A percentile compares a stretch with the other conserved stretches of the same genome.
Evolutionary conservation across 441 rosid species (phyloP).

Genomic region (Rhodomyrtus psidioides): DNA sequence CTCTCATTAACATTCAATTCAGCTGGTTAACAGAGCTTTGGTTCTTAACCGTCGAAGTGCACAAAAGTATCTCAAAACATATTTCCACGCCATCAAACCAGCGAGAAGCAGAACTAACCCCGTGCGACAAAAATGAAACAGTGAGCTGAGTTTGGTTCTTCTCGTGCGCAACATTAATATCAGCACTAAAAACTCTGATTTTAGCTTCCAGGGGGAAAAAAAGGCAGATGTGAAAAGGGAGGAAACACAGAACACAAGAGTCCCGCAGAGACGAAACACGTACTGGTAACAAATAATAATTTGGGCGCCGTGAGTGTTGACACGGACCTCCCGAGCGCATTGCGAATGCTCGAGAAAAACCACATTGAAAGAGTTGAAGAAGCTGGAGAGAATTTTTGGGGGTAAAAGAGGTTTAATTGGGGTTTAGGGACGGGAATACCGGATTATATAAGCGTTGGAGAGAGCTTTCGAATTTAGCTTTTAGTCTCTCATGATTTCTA

Average conservation of each 20-base stretch:
- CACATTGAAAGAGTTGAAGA: conserved; percentile 30
- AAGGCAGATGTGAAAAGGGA: background rate
- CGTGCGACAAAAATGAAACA: background rate
- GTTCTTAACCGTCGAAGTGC: background rate
- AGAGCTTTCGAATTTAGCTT: background rate
- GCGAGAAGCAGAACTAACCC: background rate
- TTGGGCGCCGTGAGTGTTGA: conserved; percentile 69
- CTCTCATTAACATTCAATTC: background rate
- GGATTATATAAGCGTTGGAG: background rate
- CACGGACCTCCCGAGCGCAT: conserved; percentile 17
- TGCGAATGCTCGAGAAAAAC: conserved; percentile 36
- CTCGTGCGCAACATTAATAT: background rate
- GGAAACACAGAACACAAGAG: background rate
- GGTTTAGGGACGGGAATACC: background rate
- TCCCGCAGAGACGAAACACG: background rate
- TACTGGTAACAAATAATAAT: conserved; percentile 77
- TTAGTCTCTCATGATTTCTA: background rate
- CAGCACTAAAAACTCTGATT: background rate
- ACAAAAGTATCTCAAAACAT: background rate
- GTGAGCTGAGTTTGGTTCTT: background rate
- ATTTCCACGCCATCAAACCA: background rate
- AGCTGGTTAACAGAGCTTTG: too few species aligned
- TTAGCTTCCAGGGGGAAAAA: background rate
- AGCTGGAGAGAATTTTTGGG: background rate
- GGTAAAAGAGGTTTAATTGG: background rate